Evolutionary conservation across 768 basidiomycete genomes (phyloP), one percentile per base, ranked within the genome.

Genomic region (Suillus weaverae): DNA sequence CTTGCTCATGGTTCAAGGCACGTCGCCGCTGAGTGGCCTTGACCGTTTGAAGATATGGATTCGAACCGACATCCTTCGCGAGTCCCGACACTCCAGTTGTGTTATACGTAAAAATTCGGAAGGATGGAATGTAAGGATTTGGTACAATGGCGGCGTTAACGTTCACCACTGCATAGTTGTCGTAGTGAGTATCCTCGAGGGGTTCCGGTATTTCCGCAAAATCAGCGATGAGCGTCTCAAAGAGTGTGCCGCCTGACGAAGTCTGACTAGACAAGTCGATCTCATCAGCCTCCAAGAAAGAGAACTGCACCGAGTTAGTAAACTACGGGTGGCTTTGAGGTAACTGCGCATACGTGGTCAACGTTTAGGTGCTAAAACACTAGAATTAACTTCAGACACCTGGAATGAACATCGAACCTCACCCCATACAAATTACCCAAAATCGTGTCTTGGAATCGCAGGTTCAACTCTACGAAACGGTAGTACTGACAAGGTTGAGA

Each of bases 381-480:
- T 30, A 26, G 3, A 13, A 13, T 59, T 20, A 67, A 46, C 14
- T 32, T 66, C 72, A 60, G 71, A 62, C 59, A 11, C 46, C 51
- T 72, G 76, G 70, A 74, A 41, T 72, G 69, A 56, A 76, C n/a
- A 56, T 61, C 36, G 55, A 69, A 72, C 78, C 89, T 74, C 79
- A 91, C 93, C 74, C 90, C 94, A 68, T 81, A 95, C 41, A 95
- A 77, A 77, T 94, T 91, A 3, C 94, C 94, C 38, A 96, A 79
- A 67, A 95, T 89, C 10, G 91, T 94, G 72, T 95, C 94, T 72
- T 95, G 93, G 76, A 85, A 95, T 64, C 90, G 79, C 64, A 95
- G 78, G 20, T 89, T 82, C 57, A 96, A 76, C 74, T 93, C 88
- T 50, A 82, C 82, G 70, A 89, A 91, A 41, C 88, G 87, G 66